Base-by-base conservation (phyloP, 2,329 filamentous ascomycete genomes). In the Parastagonospora avenae region DNA sequence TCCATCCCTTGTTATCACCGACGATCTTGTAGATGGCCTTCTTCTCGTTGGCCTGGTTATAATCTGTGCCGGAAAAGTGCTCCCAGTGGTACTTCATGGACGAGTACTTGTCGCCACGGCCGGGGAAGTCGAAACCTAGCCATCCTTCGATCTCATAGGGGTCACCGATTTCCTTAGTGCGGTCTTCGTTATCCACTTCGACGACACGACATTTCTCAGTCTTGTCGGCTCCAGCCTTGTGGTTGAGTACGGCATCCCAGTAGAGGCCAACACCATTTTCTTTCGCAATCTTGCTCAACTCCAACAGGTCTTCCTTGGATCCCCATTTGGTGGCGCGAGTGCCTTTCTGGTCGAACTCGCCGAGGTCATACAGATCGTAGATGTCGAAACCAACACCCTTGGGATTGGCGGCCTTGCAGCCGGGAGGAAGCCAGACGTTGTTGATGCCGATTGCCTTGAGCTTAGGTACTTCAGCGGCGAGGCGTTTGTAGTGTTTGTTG, bases 291-390 rank as follows among this genome's bases (percentile, higher is more conserved):
- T 76, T 70, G 2, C 77, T 73, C 41, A 91, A 68, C 14, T 77
- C 74, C 2, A 81, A 57, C 12, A 91, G 74, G 48, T 90, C 85
- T 38, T 82, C 79, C 62, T 84, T 85, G 1, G 77, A 75, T 2
- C 88, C 88, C 87, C 87, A 91, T 77, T 90, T 90, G 1, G 87
- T 90, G 2, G 76, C 74, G 4, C 73, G 74, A 0, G 76, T 68
- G 14, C 85, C 85, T 66, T 90, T 90, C 64, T 90, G 86, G 36
- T 89, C 82, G 60, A 90, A 91, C 65, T 91, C 88, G 29, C 88
- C 88, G 2, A 88, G 71, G 54, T 89, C 86, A 60, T 85, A 89
- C 11, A 91, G 72, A 64, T 90, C 88, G 64, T 89, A 90, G 33
- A 79, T 71, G 48, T 81, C 77, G 63, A 80, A 80, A 54, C 88